Base-by-base conservation (phyloP, 306 rosid species). In the Adenanthera pavonina region DNA sequence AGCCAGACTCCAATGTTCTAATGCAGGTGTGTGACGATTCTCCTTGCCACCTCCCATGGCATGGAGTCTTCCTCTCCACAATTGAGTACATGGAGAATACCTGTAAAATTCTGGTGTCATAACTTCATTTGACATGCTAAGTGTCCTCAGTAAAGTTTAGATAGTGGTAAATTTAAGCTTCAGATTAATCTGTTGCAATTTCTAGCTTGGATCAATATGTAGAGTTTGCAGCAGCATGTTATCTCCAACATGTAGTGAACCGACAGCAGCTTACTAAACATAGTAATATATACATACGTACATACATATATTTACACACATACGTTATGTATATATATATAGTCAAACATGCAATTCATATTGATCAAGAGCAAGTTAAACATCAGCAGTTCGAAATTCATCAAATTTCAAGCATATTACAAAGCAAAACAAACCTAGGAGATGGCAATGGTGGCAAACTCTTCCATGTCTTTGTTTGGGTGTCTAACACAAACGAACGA, bases 41-140 rank as follows among this genome's bases (percentile, higher is more conserved):
- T 94, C 97, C 83, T 89, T 90, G 91, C 98, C 89, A 67, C 98
- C 97, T 7, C 97, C 98, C 98, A 92, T 94, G 80, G 92, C 98
- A 82, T 94, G 98, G 60, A 94, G 92, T 56, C 97, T 90, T 53
- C 95, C 97, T 83, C 91, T 91, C 97, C 97, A 94, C 81, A 94
- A 76, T 69, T 92, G 97, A 66, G 97, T 94, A 8, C 97, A 97
- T 54, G 97, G 95, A 85, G 98, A 92, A 78, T 92, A 94, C 87
- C 98, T 92, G 80, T 47, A 78, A 80, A 64, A 78, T 49, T 49
- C 64, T 36, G 8, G 38, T 51, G 73, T 75, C 71, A 83, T 25
- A 49, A 78, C 46, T 67, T 52, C 79, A 71, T 70, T 71, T 49
- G 80, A 65, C 33, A 49, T 54, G 19, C 10, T 47, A 81, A 75